Evolutionary conservation across 108 stramenopile genomes (phyloP), one percentile per base, ranked within the genome.

Genomic region (Licmophora abbreviata): DNA sequence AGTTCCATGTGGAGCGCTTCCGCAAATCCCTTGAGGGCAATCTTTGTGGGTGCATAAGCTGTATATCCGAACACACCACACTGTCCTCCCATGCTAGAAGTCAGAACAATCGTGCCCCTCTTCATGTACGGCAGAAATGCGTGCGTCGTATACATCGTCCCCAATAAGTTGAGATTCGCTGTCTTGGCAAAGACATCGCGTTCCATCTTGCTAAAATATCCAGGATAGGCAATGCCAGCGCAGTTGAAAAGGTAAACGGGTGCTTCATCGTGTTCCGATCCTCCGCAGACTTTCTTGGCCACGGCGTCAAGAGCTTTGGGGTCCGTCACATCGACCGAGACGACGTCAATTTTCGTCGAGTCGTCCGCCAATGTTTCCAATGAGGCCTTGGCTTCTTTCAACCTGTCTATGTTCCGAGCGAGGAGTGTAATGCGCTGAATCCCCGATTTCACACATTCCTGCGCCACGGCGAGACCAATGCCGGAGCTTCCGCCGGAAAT

Each of bases 401-500:
- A 56, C 44, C 72, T 74, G 1, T 59, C 59, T 24, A 50, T 53
- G 44, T 76, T 76, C 12, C 93, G 55, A 7, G 90, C 93, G 18
- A 92, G 18, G 4, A 95, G 46, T 5, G 85, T 88, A 18, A 95
- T 75, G 21, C 76, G 37, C 3, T 22, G 36, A 51, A 83, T 66
- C 14, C 73, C 71, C 46, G 54, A 48, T 56, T 64, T 61, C 0
- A 73, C 75, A 27, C 81, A 66, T 33, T 84, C 76, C 36, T 68
- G 40, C 7, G 84, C 90, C 40, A 93, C 59, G 7, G 73, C 60
- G 30, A 88, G 60, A 21, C 94, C 94, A 54, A 95, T 95, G 10
- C 94, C 94, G 36, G 64, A 72, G 32, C 63, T 66, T 30, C 94
- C 94, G 24, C 94, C 94, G 6, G 85, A 82, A 23, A 95, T 68